Evolutionary conservation across 805 yeast species (phyloP).

Genomic region (Babjeviella inositovora): DNA sequence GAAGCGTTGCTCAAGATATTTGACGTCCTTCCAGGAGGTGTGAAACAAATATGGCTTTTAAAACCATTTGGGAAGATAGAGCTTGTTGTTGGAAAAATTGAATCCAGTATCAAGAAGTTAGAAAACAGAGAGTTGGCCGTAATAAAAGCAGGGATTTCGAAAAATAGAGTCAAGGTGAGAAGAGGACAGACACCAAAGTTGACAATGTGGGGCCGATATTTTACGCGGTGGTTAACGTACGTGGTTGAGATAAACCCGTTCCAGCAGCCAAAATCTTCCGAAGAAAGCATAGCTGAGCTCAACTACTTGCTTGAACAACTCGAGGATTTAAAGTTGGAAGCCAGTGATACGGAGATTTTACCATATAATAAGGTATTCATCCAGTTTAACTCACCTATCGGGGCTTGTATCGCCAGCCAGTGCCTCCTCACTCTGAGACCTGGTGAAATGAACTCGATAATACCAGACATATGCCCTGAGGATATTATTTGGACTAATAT

Average conservation of each 20-base stretch:
- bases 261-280: too few species aligned
- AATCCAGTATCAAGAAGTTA: too few species aligned
- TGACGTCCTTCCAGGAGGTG: slow-evolving; percentile 31
- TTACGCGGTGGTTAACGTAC: too few species aligned
- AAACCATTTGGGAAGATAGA: slow-evolving; percentile 10
- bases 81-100: slow-evolving; percentile 7
- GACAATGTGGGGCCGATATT: too few species aligned
- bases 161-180: too few species aligned
- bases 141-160: too few species aligned
- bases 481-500: slow-evolving; percentile 66
- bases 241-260: too few species aligned
- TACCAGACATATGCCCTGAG: slow-evolving; percentile 41
- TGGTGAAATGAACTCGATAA: slow-evolving; percentile 21
- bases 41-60: slow-evolving; percentile 45
- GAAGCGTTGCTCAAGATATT: slow-evolving; percentile 13
- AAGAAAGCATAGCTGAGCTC: too few species aligned
- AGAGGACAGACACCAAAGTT: too few species aligned
- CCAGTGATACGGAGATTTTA: too few species aligned
- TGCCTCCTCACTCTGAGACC: slow-evolving; percentile 25
- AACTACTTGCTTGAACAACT: slow-evolving; percentile 12
- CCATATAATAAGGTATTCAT: slow-evolving; percentile 36
- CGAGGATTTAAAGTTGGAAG: slow-evolving; percentile 8
- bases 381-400: slow-evolving; percentile 35
- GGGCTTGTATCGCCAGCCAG: slow-evolving; percentile 54
- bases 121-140: too few species aligned